Conservation (phyloP, 2,329 filamentous ascomycete species). For the Pseudogymnoascus verrucosus region DNA sequence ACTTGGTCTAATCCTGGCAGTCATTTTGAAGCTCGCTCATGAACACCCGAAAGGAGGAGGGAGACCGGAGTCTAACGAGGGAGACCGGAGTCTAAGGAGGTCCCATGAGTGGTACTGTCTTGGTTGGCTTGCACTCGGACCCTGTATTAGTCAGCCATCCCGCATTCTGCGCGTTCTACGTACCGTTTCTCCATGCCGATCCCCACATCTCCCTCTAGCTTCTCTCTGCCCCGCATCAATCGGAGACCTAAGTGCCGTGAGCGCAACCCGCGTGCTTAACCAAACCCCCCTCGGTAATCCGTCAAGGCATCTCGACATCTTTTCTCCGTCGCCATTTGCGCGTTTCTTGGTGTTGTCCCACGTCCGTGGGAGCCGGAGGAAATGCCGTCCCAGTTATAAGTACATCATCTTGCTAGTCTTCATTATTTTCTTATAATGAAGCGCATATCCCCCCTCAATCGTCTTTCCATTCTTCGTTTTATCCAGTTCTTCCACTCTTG, state of each 20-base stretch:
- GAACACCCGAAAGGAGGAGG: background rate
- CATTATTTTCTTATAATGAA: background rate
- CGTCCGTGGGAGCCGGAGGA: background rate
- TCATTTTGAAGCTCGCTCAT: background rate
- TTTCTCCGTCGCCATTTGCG: background rate
- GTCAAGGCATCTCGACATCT: slow-evolving; percentile 3
- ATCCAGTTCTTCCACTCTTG: slow-evolving; percentile 3
- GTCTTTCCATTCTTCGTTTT: background rate
- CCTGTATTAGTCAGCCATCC: background rate
- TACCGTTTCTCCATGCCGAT: slow-evolving; percentile 5
- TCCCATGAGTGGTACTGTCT: background rate
- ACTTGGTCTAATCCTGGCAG: background rate
- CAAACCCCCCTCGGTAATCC: slow-evolving; percentile 1
- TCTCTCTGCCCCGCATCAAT: background rate
- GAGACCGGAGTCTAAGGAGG: background rate
- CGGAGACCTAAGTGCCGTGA: background rate
- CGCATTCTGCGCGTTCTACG: background rate
- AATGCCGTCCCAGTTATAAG: slow-evolving; percentile 2
- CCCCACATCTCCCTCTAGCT: slow-evolving; percentile 1
- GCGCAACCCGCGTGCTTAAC: background rate
- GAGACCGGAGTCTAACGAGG: background rate
- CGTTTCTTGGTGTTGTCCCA: background rate
- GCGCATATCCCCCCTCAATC: background rate
- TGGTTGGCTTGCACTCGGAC: background rate
- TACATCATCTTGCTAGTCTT: background rate